Percentiles rank a stretch among this genome's conserved stretches.
Evolutionary conservation across 139 green algal species (phyloP).

Genomic region (Tetraselmis striata): DNA sequence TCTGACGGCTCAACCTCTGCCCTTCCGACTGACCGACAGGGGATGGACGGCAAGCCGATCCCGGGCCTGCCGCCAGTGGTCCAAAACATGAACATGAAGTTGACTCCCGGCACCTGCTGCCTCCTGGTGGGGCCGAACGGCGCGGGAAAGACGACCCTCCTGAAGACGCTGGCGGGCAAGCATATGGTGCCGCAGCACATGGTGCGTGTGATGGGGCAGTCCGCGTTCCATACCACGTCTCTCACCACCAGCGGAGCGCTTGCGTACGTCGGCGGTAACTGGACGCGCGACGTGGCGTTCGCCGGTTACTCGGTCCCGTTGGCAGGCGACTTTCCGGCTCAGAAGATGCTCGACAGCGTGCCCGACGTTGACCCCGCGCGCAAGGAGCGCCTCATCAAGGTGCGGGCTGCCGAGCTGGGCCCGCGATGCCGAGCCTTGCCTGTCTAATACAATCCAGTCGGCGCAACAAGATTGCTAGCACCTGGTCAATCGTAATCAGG

Average conservation of each 20-base stretch:
- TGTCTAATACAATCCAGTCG: background rate
- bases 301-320: conserved; percentile 81
- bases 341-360: conserved; percentile 78
- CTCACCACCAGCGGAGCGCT: conserved; percentile 75
- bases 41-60: conserved; percentile 5
- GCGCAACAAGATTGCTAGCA: background rate
- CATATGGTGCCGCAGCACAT: conserved; percentile 71
- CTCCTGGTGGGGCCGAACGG: conserved; percentile 84
- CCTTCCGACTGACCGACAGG: too few relatives aligned
- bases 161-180: conserved; percentile 83
- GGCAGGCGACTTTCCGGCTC: conserved; percentile 82
- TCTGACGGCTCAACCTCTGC: too few relatives aligned
- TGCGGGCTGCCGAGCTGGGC: too few relatives aligned
- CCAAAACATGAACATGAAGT: background rate
- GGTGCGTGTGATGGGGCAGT: conserved; percentile 59
- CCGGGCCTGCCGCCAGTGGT: conserved; percentile 6
- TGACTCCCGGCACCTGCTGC: conserved; percentile 23
- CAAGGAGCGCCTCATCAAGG: conserved; percentile 57
- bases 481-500: background rate
- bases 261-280: conserved; percentile 90
- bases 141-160: conserved; percentile 79
- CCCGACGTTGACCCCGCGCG: conserved; percentile 54
- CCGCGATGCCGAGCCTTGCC: background rate
- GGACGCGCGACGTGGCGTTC: conserved; percentile 89
- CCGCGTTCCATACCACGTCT: conserved; percentile 87